A percentile compares a stretch with the other conserved stretches of the same genome.
These are phyloP conservation scores for Pseudozyma pruni DNA, from an alignment of 1,284 basidiomycete species.

Conservation along the genomic window DNA sequence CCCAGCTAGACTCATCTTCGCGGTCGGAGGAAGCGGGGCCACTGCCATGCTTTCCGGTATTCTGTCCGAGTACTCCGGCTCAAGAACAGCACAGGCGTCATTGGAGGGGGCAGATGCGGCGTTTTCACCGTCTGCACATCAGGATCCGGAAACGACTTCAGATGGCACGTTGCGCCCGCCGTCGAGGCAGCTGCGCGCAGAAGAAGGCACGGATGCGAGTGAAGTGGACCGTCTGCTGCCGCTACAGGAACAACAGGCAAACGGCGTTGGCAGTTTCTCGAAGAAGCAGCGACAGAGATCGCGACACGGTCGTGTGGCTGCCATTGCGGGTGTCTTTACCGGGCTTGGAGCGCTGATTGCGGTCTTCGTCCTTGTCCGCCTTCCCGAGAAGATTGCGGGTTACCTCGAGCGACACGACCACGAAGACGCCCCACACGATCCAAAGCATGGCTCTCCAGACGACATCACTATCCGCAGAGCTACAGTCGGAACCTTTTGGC, in stretches of 20 bases:
- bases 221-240: conserved; percentile 4
- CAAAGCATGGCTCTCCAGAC: not conserved
- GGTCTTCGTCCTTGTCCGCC: conserved; percentile 51
- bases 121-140: not conserved
- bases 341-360: conserved; percentile 49
- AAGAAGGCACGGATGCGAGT: not conserved
- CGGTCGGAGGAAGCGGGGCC: conserved; percentile 49
- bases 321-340: conserved; percentile 47
- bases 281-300: not conserved
- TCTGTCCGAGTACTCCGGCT: conserved; percentile 29
- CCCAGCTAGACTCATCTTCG: conserved; percentile 51
- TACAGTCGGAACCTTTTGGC: conserved; percentile 33
- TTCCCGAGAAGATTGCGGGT: conserved; percentile 44
- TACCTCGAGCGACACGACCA: conserved; percentile 21
- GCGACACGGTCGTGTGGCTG: conserved; percentile 46
- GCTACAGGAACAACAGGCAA: not conserved
- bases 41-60: conserved; percentile 56
- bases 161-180: conserved; percentile 6
- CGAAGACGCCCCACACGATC: not conserved
- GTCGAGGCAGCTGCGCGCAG: not conserved
- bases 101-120: not conserved
- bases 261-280: not conserved
- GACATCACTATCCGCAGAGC: conserved; percentile 34
- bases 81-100: not conserved
- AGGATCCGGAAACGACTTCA: conserved; percentile 2